Percentiles rank a stretch among this genome's conserved stretches.
phyloP scores from a whole-genome alignment of 2,329 filamentous ascomycete genomes.

The Aureobasidium sp. region DNA sequence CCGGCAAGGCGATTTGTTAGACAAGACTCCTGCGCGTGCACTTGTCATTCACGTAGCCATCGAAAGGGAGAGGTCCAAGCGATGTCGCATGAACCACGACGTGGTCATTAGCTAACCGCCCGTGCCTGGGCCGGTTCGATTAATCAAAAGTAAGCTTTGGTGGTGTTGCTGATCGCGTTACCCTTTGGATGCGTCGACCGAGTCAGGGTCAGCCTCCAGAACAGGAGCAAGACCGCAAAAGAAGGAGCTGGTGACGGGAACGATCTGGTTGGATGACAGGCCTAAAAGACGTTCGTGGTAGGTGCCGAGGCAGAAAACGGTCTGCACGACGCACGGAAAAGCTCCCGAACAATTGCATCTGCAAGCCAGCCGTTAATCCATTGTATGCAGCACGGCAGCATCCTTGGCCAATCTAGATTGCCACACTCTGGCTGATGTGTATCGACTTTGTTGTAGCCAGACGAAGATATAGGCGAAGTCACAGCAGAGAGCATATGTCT shows the following conservation, averaged over 20 bases:
- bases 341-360: not conserved
- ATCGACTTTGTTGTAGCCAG: not conserved
- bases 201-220: slow-evolving; percentile 2
- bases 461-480: not conserved
- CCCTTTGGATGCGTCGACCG: not conserved
- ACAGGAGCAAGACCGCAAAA: not conserved
- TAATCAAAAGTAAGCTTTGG: slow-evolving; percentile 10
- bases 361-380: not conserved
- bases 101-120: not conserved
- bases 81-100: slow-evolving; percentile 9
- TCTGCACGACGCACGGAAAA: slow-evolving; percentile 1
- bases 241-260: not conserved
- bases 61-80: not conserved
- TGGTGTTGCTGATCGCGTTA: not conserved
- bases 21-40: not conserved
- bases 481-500: not conserved
- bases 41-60: not conserved
- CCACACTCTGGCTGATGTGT: not conserved
- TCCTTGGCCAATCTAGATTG: not conserved
- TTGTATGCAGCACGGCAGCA: not conserved
- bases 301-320: slow-evolving; percentile 10
- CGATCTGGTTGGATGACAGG: slow-evolving; percentile 1
- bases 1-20: not conserved
- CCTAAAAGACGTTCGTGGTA: not conserved
- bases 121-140: slow-evolving; percentile 1